A percentile compares a stretch with the other conserved stretches of the same genome.
Evolutionary conservation across 345 rosid genomes (phyloP).

Genomic region (Cochlearia excelsa): DNA sequence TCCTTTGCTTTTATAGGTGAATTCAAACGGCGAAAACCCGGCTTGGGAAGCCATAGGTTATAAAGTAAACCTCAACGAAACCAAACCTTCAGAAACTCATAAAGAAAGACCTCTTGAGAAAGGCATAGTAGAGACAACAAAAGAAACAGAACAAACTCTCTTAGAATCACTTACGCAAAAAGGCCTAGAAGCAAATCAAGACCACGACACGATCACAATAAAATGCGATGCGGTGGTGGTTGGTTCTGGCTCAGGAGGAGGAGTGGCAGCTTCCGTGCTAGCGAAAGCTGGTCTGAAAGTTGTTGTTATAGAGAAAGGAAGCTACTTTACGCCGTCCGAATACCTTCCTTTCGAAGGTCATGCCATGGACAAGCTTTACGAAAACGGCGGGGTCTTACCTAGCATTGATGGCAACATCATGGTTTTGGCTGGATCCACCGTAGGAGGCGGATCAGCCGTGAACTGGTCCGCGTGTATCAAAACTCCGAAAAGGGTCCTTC

Average conservation of each 20-base stretch:
- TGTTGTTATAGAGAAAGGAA: conserved; percentile 76
- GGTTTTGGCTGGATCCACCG: conserved; percentile 77
- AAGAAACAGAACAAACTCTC: conserved; percentile 46
- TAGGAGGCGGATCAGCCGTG: conserved; percentile 88
- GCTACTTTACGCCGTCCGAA: conserved; percentile 51
- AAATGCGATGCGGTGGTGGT: conserved; percentile 72
- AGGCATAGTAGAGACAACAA: conserved; percentile 60
- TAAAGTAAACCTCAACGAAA: conserved; percentile 26
- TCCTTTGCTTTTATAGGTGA: conserved; percentile 42
- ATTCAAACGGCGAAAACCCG: conserved; percentile 55
- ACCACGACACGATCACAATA: conserved; percentile 39
- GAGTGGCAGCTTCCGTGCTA: conserved; percentile 77
- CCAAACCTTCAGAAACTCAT: conserved; percentile 9
- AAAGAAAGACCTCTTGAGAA: conserved; percentile 65
- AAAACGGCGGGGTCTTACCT: conserved; percentile 59
- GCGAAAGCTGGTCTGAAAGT: conserved; percentile 70
- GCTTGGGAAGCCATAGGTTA: conserved; percentile 81
- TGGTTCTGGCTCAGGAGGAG: conserved; percentile 97
- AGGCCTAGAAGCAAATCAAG: conserved; percentile 45
- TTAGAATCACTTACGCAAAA: conserved; percentile 46
- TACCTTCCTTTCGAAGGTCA: conserved; percentile 68
- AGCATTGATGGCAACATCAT: conserved; percentile 36
- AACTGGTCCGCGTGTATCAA: conserved; percentile 87
- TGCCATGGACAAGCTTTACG: conserved; percentile 50
- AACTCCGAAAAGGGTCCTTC: conserved; percentile 60